Conservation (phyloP, 2,329 filamentous ascomycete genomes). For the Phymatotrichopsis omnivora region DNA sequence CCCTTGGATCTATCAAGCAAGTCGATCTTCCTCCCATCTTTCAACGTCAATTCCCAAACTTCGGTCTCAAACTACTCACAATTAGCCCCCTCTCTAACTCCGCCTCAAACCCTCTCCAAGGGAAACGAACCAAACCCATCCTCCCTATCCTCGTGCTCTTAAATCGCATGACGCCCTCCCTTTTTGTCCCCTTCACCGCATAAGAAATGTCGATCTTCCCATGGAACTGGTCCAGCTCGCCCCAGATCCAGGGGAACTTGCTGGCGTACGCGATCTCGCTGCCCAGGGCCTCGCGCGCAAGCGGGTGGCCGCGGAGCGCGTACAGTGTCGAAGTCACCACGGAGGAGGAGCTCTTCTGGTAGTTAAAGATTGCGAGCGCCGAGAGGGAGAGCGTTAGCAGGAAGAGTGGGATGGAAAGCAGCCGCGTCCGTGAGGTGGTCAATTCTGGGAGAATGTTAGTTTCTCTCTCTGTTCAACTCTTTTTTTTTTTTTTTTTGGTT, state of each 20-base stretch:
- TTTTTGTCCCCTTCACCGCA: conserved; percentile 68
- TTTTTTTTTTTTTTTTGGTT: no score
- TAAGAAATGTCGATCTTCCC: conserved; percentile 82
- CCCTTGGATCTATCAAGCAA: conserved; percentile 48
- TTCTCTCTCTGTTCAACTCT: no score
- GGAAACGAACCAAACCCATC: conserved; percentile 34
- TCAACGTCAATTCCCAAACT: conserved; percentile 74
- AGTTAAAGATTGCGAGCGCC: conserved; percentile 91
- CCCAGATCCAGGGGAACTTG: conserved; percentile 72
- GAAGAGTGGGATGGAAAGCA: conserved; percentile 11
- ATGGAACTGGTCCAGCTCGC: conserved; percentile 87
- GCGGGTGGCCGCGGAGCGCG: conserved; percentile 68
- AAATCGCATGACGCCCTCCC: conserved; percentile 67
- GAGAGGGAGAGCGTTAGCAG: conserved; percentile 33
- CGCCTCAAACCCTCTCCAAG: not conserved
- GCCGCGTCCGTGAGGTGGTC: not conserved
- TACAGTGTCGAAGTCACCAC: conserved; percentile 85
- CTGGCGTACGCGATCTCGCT: conserved; percentile 75
- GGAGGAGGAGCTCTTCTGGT: conserved; percentile 86
- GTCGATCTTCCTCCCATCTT: conserved; percentile 52
- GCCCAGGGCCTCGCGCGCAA: conserved; percentile 67
- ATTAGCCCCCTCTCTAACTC: conserved; percentile 32
- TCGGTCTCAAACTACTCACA: conserved; percentile 65
- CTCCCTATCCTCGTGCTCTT: conserved; percentile 59
- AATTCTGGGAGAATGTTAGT: not conserved